Evolutionary conservation across 2,329 filamentous ascomycete genomes (phyloP), one percentile per base, ranked within the genome.

Genomic region (Phyllosticta paracitricarpa): DNA sequence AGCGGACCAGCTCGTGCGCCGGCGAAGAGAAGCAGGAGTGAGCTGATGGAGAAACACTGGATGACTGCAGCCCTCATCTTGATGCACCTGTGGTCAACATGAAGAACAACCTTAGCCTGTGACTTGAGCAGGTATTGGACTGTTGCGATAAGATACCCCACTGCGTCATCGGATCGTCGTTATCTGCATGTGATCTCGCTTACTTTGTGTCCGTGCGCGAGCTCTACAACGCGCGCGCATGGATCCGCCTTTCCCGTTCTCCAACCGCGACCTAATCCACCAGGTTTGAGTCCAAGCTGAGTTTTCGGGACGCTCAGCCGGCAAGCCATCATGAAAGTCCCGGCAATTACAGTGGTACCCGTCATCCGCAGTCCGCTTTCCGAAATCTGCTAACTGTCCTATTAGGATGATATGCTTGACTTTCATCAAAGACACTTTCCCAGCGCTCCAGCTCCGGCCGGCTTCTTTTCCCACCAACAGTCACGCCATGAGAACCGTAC

Each of bases 371-470:
- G 24, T 22, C 54, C 24, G 17, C n/a, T 22, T 26, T 56, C 7
- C 24, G 19, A 30, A 40, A 12, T 17, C 10, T 4, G 33, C 33
- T 40, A 40, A 40, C 33, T 9, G 10, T 40, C 14, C 33, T 40
- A 22, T 22, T 64, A 79, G 77, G 72, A 76, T 61, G 75, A 79
- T 66, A 70, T 79, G 56, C 68, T 72, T 59, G 64, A 67, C 4
- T 79, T 79, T 58, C 76, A 78, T 66, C 64, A 67, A 58, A 70
- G 70, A 60, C 76, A 79, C 64, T 79, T 79, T 62, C 71, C 75
- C 30, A 67, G 73, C 63, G 70, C 74, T 55, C 66, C 71, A 24
- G 64, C 68, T 51, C 75, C 75, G 1, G 68, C 64, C 54, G 63
- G 63, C 63, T 69, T 73, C 68, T 71, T 71, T 59, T 70, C 63